Percentiles rank a stretch among this genome's conserved stretches.
Evolutionary conservation across 805 yeast genomes (phyloP).

Genomic region (Blastobotrys americana): DNA sequence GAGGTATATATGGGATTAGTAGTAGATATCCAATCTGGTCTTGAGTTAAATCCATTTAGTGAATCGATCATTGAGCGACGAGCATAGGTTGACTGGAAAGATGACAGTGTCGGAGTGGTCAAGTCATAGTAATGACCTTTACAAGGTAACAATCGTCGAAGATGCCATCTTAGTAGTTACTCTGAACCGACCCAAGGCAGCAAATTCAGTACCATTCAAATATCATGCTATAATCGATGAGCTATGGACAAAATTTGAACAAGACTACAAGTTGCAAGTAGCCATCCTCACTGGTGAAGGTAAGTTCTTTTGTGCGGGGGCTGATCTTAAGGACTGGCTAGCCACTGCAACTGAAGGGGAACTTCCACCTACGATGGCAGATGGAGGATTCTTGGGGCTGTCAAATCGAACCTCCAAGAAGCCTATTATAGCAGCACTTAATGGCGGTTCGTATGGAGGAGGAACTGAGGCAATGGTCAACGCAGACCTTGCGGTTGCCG

Average conservation of each 20-base stretch:
- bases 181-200: constrained; percentile 15
- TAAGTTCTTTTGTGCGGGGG: constrained; percentile 26
- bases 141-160: constrained; percentile 13
- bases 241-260: constrained; percentile 20
- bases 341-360: constrained; percentile 4
- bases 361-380: background rate
- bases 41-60: background rate
- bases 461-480: constrained; percentile 25
- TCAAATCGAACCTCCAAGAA: constrained; percentile 21
- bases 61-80: background rate
- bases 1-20: background rate
- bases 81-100: background rate
- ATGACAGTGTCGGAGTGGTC: constrained; percentile 5
- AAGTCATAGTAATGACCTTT: constrained; percentile 10
- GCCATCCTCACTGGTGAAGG: constrained; percentile 26
- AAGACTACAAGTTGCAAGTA: constrained; percentile 15
- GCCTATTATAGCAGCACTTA: constrained; percentile 26
- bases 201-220: constrained; percentile 17
- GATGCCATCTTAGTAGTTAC: constrained; percentile 16
- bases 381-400: constrained; percentile 23
- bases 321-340: constrained; percentile 23
- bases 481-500: constrained; percentile 25
- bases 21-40: background rate
- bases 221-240: constrained; percentile 14
- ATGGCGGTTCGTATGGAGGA: constrained; percentile 25